A percentile compares a stretch with the other conserved stretches of the same genome.
These are phyloP conservation scores for Glebionis coronaria DNA, from an alignment of 129 eudicot genomes.

Conservation along the genomic window DNA sequence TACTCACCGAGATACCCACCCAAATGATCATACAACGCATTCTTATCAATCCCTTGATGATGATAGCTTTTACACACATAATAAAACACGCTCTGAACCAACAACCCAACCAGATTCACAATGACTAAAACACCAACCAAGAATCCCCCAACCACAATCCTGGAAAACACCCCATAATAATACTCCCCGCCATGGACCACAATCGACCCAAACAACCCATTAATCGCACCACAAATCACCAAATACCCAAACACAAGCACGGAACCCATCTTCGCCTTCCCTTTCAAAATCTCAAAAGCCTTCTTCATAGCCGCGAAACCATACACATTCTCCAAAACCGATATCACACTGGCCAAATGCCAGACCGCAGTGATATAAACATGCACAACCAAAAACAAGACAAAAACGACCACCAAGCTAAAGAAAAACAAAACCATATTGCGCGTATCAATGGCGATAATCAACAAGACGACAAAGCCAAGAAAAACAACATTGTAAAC, in stretches of 20 bases:
- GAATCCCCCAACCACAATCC: slow-evolving; percentile 82
- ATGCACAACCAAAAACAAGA: slow-evolving; percentile 67
- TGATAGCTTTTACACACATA: slow-evolving; percentile 91
- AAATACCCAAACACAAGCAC: slow-evolving; percentile 63
- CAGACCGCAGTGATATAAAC: slow-evolving; percentile 77
- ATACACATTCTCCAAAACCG: slow-evolving; percentile 75
- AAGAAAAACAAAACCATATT: slow-evolving; percentile 45
- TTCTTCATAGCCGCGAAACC: slow-evolving; percentile 79
- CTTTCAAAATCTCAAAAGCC: slow-evolving; percentile 71
- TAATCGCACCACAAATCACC: slow-evolving; percentile 63
- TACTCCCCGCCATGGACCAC: slow-evolving; percentile 76
- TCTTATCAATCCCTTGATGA: slow-evolving; percentile 78
- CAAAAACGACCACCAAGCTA: slow-evolving; percentile 43
- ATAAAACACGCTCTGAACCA: slow-evolving; percentile 92
- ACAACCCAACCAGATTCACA: slow-evolving; percentile 73
- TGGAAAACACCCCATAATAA: slow-evolving; percentile 47
- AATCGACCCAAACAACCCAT: slow-evolving; percentile 55
- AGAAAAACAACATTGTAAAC: slow-evolving; percentile 56
- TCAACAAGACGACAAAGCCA: slow-evolving; percentile 47
- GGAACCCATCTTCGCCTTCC: slow-evolving; percentile 50
- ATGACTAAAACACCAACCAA: slow-evolving; percentile 83
- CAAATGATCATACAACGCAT: slow-evolving; percentile 76
- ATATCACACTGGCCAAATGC: slow-evolving; percentile 85
- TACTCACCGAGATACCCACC: slow-evolving; percentile 93
- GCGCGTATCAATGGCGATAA: slow-evolving; percentile 64